Evolutionary conservation across 345 rosid genomes (phyloP).

Genomic region (Salix udensis): DNA sequence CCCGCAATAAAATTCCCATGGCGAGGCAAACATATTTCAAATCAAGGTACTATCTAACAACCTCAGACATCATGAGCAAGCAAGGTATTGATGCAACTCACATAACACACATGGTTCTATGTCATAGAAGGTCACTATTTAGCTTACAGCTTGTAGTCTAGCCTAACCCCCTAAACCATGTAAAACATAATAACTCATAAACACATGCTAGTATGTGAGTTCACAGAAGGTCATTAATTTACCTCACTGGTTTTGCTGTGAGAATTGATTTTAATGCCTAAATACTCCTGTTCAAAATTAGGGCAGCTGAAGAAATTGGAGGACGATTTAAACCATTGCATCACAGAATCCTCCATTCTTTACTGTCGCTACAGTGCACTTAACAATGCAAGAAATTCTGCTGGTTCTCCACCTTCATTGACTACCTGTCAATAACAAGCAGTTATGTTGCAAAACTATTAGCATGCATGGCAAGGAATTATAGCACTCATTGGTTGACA

Average conservation of each 20-base stretch:
- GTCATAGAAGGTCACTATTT: too few species aligned
- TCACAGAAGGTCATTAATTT: background rate
- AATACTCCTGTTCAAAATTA: constrained; percentile 11
- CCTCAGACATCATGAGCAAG: background rate
- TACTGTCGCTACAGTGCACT: constrained; percentile 37
- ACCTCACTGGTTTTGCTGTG: constrained; percentile 32
- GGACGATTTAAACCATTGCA: constrained; percentile 18
- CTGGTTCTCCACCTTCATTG: constrained; percentile 75
- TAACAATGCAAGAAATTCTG: constrained; percentile 60
- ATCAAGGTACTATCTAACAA: background rate
- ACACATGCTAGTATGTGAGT: background rate
- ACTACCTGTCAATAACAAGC: constrained; percentile 48
- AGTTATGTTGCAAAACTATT: constrained; percentile 1
- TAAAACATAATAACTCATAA: background rate
- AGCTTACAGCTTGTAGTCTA: background rate
- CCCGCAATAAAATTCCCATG: background rate
- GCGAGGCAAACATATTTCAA: background rate
- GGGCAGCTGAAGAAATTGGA: constrained; percentile 16
- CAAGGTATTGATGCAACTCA: background rate
- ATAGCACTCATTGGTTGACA: background rate
- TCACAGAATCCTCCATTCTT: constrained; percentile 18
- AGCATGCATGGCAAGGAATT: background rate
- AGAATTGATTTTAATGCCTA: constrained; percentile 18
- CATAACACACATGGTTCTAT: background rate
- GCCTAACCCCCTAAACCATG: background rate